Evolutionary conservation across 2,329 filamentous ascomycete genomes (phyloP).

Genomic region (Alternaria atra): DNA sequence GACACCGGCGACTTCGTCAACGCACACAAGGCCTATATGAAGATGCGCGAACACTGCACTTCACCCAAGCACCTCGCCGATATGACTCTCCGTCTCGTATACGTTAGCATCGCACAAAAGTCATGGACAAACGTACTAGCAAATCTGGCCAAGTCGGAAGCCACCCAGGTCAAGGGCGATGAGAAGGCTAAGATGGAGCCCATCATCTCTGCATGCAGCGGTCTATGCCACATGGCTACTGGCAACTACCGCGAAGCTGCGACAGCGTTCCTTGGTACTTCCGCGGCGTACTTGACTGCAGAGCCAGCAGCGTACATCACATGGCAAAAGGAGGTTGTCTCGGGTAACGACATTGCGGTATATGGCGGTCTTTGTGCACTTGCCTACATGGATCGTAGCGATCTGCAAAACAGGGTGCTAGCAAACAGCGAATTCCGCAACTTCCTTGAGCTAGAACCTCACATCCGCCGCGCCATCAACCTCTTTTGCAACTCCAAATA

Average conservation of each 20-base stretch:
- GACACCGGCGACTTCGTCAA: conserved; percentile 75
- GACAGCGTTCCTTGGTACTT: conserved; percentile 71
- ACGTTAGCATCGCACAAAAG: conserved; percentile 76
- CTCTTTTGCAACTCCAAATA: conserved; percentile 93
- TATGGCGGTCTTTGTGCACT: conserved; percentile 92
- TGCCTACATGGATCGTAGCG: conserved; percentile 83
- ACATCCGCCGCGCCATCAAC: conserved; percentile 88
- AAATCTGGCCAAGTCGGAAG: conserved; percentile 66
- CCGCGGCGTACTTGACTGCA: conserved; percentile 58
- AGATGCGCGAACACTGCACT: conserved; percentile 91
- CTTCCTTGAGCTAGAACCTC: conserved; percentile 91
- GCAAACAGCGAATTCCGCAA: conserved; percentile 86
- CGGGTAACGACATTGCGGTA: conserved; percentile 86
- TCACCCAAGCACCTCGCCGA: conserved; percentile 84
- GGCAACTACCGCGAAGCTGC: conserved; percentile 74
- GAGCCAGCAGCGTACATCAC: conserved; percentile 59
- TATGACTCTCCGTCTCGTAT: conserved; percentile 80
- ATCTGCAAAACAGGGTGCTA: conserved; percentile 78
- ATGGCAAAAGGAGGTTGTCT: conserved; percentile 75
- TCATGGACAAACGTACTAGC: conserved; percentile 77
- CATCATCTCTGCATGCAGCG: conserved; percentile 72
- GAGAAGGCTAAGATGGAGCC: conserved; percentile 65
- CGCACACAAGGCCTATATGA: conserved; percentile 79
- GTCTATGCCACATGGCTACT: conserved; percentile 67
- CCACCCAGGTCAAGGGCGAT: conserved; percentile 63